Base-by-base conservation (phyloP, 352 stramenopile genomes). In the Phytophthora fragariae region DNA sequence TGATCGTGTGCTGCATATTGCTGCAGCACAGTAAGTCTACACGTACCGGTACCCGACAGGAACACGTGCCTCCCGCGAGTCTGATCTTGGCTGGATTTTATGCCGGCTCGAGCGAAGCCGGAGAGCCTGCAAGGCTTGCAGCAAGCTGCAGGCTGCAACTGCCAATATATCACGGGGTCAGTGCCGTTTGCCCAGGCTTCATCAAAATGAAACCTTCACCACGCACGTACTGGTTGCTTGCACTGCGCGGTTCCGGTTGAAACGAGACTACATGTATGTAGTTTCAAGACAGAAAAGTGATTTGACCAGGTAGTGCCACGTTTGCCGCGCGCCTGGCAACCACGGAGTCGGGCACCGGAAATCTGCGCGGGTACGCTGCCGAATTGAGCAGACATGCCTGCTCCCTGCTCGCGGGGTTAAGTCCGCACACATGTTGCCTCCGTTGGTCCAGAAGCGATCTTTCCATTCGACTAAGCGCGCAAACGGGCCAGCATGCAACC, bases 1-100 rank as follows among this genome's bases (percentile, higher is more conserved):
- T n/a, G 44, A 50, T 50, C 15, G 44, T 50, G 44, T 55, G 49
- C 19, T 12, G 15, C 44, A 7, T n/a, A 15, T 24, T 50, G 44
- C 3, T n/a, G 44, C 44, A 50, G 14, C 44, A 50, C 15, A n/a
- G 17, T 3, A 50, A 50, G 44, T 24, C 44, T 50, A 21, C 44
- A 31, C 49, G 2, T 5, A 33, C 24, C 1, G 24, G 24, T 27
- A 27, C n/a, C 19, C 2, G 21, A 19, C 19, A 17, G 49, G 49
- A 12, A 55, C 19, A 19, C 49, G 49, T 31, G 21, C 21, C 4
- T 10, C 49, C 54, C 49, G 1, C 5, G 29, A 1, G 57, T 74
- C 60, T 74, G 53, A 59, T 70, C 59, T 63, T 35, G 0, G 53
- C 52, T 73, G 60, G 59, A 73, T 73, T 69, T 73, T 73, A 68